Evolutionary conservation across 352 stramenopile species (phyloP).

Genomic region (Pythium utonaiense): DNA sequence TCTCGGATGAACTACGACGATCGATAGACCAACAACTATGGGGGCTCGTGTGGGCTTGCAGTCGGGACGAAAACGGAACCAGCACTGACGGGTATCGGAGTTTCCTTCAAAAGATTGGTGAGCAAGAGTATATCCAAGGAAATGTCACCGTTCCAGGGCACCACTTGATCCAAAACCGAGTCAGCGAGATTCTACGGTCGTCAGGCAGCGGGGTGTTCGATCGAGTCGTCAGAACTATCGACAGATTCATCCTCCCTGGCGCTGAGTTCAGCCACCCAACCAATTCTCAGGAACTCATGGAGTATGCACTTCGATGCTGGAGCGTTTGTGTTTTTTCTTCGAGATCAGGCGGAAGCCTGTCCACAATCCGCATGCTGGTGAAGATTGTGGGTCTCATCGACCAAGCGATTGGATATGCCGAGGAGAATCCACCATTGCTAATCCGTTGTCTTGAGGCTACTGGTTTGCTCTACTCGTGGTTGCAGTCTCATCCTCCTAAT

Average conservation of each 20-base stretch:
- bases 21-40: neutral
- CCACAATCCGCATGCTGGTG: neutral
- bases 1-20: neutral
- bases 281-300: slow-evolving; percentile 22
- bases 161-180: slow-evolving; percentile 23
- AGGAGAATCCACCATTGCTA: neutral
- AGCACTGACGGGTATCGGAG: neutral
- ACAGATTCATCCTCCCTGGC: slow-evolving; percentile 15
- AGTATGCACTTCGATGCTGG: slow-evolving; percentile 29
- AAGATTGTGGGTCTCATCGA: neutral
- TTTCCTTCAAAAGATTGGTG: neutral
- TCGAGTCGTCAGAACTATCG: slow-evolving; percentile 5
- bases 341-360: too few relatives aligned
- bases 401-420: neutral
- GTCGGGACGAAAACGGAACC: neutral
- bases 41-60: neutral
- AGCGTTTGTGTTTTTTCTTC: neutral
- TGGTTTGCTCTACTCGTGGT: neutral
- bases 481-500: neutral
- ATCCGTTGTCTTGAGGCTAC: neutral
- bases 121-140: neutral
- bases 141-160: slow-evolving; percentile 16
- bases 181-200: slow-evolving; percentile 30
- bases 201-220: slow-evolving; percentile 22
- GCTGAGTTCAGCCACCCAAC: too few relatives aligned